Percentiles rank a stretch among this genome's conserved stretches.
phyloP scores from a whole-genome alignment of 371 early-diverging fungal species.

The Mucor circinelloides region DNA sequence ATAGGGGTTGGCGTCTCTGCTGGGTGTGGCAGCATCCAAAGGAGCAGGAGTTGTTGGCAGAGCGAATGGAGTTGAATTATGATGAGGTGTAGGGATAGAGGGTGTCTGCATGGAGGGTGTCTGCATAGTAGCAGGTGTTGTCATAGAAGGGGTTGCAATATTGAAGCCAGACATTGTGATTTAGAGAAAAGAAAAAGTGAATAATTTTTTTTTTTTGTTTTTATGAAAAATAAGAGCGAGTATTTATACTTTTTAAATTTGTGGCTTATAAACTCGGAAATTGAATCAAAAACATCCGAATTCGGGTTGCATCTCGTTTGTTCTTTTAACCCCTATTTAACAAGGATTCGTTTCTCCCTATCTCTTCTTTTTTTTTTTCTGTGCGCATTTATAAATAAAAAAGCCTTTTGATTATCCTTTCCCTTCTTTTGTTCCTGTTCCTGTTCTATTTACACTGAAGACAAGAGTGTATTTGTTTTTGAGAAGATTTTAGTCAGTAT shows the following conservation, averaged over 20 bases:
- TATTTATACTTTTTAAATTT: conserved; percentile 14
- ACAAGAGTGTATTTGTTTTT: not conserved
- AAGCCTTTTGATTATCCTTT: not conserved
- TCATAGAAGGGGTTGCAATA: conserved; percentile 53
- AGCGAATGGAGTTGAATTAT: conserved; percentile 45
- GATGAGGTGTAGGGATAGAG: conserved; percentile 49
- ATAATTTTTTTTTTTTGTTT: not conserved
- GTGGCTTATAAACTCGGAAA: conserved; percentile 12
- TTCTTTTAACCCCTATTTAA: not conserved
- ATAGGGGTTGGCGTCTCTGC: conserved; percentile 56
- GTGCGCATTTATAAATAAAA: not conserved
- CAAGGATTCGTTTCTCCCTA: not conserved
- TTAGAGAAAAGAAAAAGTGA: not conserved
- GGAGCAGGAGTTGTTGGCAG: conserved; percentile 57
- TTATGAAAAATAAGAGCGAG: not conserved
- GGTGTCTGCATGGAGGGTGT: conserved; percentile 55
- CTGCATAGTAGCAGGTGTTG: conserved; percentile 46
- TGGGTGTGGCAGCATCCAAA: conserved; percentile 54
- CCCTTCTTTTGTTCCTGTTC: not conserved
- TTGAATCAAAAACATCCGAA: conserved; percentile 7
- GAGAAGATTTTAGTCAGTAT: not conserved
- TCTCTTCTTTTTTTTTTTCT: conserved; percentile 1
- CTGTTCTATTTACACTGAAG: not conserved
- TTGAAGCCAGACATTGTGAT: conserved; percentile 51
- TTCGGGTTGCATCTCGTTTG: not conserved